Percentiles rank a stretch among this genome's conserved stretches.
These are phyloP conservation scores for Boletus edulis DNA, from an alignment of 768 basidiomycete genomes.

Conservation along the genomic window DNA sequence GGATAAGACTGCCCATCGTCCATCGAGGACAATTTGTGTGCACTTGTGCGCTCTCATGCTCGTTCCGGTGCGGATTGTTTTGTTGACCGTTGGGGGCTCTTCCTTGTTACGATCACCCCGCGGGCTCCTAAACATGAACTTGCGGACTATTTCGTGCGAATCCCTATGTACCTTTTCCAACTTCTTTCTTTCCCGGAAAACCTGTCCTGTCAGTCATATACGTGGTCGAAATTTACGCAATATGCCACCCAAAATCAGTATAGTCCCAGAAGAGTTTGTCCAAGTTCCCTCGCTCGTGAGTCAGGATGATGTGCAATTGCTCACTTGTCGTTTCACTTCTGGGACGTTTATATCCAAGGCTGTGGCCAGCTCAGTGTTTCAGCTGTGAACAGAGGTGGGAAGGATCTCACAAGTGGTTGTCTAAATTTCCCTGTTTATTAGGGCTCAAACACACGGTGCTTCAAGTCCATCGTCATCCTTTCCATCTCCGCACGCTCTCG, in stretches of 20 bases:
- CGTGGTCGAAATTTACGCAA: slow-evolving; percentile 9
- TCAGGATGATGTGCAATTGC: slow-evolving; percentile 6
- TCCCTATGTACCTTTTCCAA: slow-evolving; percentile 20
- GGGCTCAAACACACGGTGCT: neutral
- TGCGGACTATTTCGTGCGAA: slow-evolving; percentile 29
- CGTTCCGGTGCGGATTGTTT: slow-evolving; percentile 19
- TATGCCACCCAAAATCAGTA: neutral
- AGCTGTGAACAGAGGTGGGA: no score
- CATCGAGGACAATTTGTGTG: slow-evolving; percentile 23
- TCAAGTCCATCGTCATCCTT: neutral
- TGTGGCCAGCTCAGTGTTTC: slow-evolving; percentile 12
- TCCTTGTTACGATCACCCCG: slow-evolving; percentile 14
- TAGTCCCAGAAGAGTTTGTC: neutral
- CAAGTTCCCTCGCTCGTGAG: slow-evolving; percentile 13
- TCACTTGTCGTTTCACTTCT: slow-evolving; percentile 2
- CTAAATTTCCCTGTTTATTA: neutral
- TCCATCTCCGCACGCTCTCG: neutral
- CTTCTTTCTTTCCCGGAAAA: slow-evolving; percentile 1
- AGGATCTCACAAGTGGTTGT: neutral
- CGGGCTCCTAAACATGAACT: slow-evolving; percentile 10
- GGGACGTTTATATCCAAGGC: slow-evolving; percentile 13
- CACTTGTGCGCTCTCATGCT: slow-evolving; percentile 21
- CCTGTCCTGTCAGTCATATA: slow-evolving; percentile 10
- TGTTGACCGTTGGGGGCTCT: slow-evolving; percentile 18
- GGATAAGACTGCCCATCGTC: slow-evolving; percentile 21